These are phyloP conservation scores for Emergomyces pasteurianus DNA, from an alignment of 2,329 filamentous ascomycete species.

Conservation along the genomic window DNA sequence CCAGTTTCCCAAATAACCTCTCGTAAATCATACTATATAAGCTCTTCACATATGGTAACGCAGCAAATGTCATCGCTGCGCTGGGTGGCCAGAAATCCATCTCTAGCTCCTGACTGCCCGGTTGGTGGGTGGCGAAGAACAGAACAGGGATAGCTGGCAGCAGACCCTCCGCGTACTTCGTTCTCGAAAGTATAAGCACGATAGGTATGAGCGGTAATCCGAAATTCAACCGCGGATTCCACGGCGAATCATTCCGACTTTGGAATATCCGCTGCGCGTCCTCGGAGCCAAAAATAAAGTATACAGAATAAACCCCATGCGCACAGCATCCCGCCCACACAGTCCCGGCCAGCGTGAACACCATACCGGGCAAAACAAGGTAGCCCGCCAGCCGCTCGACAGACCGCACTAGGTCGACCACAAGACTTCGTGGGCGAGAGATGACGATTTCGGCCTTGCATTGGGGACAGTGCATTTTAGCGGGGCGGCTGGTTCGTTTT, in stretches of 20 bases:
- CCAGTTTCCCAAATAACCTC: conserved; percentile 44
- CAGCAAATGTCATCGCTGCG: conserved; percentile 52
- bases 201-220: conserved; percentile 58
- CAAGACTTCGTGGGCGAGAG: conserved; percentile 58
- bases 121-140: conserved; percentile 38
- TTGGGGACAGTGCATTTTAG: conserved; percentile 70
- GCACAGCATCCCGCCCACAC: conserved; percentile 41
- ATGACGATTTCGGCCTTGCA: conserved; percentile 75
- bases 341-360: conserved; percentile 38
- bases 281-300: conserved; percentile 52
- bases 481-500: conserved; percentile 37
- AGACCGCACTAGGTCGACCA: conserved; percentile 55
- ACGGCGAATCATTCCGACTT: conserved; percentile 22
- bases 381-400: conserved; percentile 46
- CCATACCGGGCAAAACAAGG: conserved; percentile 53
- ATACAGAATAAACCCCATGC: conserved; percentile 52
- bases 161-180: conserved; percentile 50
- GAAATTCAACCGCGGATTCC: conserved; percentile 42
- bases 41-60: conserved; percentile 53
- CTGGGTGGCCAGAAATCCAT: conserved; percentile 54
- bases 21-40: conserved; percentile 54
- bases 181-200: conserved; percentile 55
- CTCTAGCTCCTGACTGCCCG: conserved; percentile 34
- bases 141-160: conserved; percentile 51
- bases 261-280: conserved; percentile 47